Evolutionary conservation across 129 eudicot species (phyloP).

Genomic region (Pittosporum tobira): DNA sequence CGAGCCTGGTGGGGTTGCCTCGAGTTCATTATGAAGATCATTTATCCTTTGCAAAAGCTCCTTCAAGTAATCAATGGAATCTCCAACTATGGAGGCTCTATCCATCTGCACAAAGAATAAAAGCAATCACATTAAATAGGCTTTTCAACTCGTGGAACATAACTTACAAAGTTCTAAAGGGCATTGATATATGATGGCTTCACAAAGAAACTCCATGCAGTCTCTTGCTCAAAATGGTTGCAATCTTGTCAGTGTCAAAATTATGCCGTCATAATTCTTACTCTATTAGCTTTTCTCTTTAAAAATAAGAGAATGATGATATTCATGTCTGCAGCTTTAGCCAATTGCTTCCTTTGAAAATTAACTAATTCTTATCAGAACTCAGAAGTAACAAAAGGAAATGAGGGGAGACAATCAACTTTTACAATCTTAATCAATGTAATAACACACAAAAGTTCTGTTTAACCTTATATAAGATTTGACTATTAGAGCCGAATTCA

Average conservation of each 20-base stretch:
- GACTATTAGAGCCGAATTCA: neutral
- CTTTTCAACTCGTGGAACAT: neutral
- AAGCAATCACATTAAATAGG: neutral
- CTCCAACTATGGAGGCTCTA: constrained; percentile 70
- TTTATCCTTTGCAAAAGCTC: constrained; percentile 55
- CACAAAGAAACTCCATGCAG: neutral
- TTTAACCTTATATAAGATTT: too few species aligned
- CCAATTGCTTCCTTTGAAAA: too few species aligned
- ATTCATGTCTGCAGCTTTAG: too few species aligned
- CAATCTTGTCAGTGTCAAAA: neutral
- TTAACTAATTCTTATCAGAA: too few species aligned
- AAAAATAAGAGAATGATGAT: too few species aligned
- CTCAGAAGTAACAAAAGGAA: too few species aligned
- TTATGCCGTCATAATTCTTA: too few species aligned
- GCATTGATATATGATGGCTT: too few species aligned
- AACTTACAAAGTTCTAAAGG: neutral
- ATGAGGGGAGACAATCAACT: too few species aligned
- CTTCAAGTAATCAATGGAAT: constrained; percentile 64
- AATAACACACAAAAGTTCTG: too few species aligned
- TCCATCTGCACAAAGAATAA: constrained; percentile 42
- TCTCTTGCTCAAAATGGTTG: neutral
- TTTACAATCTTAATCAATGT: too few species aligned
- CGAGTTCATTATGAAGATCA: constrained; percentile 48
- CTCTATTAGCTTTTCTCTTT: too few species aligned
- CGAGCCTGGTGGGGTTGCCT: constrained; percentile 37